Conservation (phyloP, 805 yeast genomes). For the Citeromyces matritensis region DNA sequence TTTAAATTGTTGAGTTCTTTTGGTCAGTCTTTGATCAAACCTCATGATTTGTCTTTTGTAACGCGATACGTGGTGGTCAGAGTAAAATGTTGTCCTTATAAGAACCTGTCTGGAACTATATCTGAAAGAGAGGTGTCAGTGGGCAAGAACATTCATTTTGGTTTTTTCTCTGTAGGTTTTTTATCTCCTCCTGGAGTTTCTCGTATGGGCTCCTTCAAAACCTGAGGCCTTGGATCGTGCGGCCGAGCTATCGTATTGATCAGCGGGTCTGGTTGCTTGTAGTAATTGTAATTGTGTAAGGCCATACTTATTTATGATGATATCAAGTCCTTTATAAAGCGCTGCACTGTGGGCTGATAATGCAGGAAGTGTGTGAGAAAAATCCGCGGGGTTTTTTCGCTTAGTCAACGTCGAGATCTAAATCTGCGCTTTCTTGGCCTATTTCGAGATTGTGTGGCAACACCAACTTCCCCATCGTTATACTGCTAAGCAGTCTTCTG, state of each 20-base stretch:
- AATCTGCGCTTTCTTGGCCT: neutral
- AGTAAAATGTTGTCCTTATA: conserved; percentile 18
- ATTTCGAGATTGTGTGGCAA: neutral
- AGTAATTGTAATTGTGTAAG: conserved; percentile 25
- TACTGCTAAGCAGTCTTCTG: too few relatives aligned
- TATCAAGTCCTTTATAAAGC: neutral
- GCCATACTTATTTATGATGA: conserved; percentile 17
- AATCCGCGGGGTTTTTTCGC: neutral
- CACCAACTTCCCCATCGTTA: too few relatives aligned
- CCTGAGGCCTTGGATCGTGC: conserved; percentile 13
- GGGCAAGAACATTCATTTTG: conserved; percentile 19
- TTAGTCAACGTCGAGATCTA: neutral
- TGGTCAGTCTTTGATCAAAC: too few relatives aligned
- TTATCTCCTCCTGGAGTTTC: too few relatives aligned
- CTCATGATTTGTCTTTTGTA: conserved; percentile 1
- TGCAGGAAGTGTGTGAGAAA: too few relatives aligned
- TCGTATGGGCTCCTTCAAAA: neutral
- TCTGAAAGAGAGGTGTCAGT: conserved; percentile 40
- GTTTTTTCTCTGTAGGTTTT: neutral
- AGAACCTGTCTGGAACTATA: conserved; percentile 32
- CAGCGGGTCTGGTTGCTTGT: conserved; percentile 19
- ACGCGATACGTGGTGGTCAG: conserved; percentile 35
- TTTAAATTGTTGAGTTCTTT: conserved; percentile 1
- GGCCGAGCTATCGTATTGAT: conserved; percentile 21
- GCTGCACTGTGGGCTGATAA: neutral